Percentiles rank a stretch among this genome's conserved stretches.
Evolutionary conservation across 805 yeast species (phyloP).

Genomic region (Kodamaea sagamina): DNA sequence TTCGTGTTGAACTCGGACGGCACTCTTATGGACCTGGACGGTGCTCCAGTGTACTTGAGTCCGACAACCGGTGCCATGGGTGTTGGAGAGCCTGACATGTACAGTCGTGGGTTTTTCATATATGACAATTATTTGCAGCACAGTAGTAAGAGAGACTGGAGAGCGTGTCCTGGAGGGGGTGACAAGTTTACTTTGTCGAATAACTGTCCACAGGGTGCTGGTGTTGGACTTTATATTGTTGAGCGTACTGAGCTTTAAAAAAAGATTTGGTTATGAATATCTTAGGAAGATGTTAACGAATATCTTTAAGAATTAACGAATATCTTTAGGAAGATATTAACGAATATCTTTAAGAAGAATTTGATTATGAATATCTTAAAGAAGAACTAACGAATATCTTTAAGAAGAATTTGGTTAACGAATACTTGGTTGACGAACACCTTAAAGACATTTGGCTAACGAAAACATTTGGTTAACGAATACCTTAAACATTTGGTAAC

Average conservation of each 20-base stretch:
- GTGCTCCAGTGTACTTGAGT: slow-evolving; percentile 2
- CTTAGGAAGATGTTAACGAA: no score
- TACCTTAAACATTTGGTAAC: no score
- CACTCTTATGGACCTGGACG: slow-evolving; percentile 8
- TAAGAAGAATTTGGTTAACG: no score
- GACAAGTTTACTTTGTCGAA: slow-evolving; percentile 5
- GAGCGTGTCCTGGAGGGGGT: slow-evolving; percentile 5
- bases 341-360: no score
- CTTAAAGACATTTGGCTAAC: no score
- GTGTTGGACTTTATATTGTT: slow-evolving; percentile 1
- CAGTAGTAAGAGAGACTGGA: slow-evolving; percentile 8
- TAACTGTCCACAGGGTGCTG: slow-evolving; percentile 10
- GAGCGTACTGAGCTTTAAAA: not conserved
- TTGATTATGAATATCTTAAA: no score
- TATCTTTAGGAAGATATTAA: no score
- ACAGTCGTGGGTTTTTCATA: slow-evolving; percentile 8
- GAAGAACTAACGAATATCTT: no score
- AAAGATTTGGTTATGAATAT: no score
- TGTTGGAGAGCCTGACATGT: not conserved
- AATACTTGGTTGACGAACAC: no score
- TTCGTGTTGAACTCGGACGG: slow-evolving; percentile 7
- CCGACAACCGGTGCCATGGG: slow-evolving; percentile 3
- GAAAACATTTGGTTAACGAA: no score
- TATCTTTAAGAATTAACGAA: no score
- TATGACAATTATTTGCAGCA: slow-evolving; percentile 10